These are phyloP conservation scores for Beauveria sp. DNA, from an alignment of 2,329 filamentous ascomycete genomes.

Conservation along the genomic window DNA sequence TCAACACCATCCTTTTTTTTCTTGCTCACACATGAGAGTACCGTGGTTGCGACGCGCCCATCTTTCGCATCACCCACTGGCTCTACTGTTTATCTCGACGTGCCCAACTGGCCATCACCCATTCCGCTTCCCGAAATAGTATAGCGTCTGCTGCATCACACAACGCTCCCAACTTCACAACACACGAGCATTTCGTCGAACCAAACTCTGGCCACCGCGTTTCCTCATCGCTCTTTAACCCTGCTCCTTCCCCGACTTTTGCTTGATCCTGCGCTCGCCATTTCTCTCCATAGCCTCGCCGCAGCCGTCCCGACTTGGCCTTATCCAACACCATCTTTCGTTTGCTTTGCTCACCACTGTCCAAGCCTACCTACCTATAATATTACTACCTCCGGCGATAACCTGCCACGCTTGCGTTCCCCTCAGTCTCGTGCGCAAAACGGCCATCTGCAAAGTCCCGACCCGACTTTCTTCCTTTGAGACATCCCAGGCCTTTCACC, in stretches of 20 bases:
- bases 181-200: conserved; percentile 3
- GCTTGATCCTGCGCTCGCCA: not conserved
- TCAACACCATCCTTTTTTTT: not conserved
- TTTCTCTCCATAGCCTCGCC: not conserved
- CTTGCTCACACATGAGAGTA: not conserved
- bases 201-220: not conserved
- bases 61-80: not conserved
- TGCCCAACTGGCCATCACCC: not conserved
- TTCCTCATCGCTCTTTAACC: not conserved
- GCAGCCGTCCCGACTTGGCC: not conserved
- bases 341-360: not conserved
- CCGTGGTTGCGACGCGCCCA: not conserved
- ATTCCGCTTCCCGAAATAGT: not conserved
- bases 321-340: not conserved
- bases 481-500: not conserved
- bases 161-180: not conserved
- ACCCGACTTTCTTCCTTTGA: not conserved
- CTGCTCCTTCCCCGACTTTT: not conserved
- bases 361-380: not conserved
- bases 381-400: not conserved
- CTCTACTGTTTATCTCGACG: not conserved
- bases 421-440: not conserved
- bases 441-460: not conserved
- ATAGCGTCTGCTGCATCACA: not conserved
- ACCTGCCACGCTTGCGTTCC: too few relatives aligned